These are phyloP conservation scores for Cryptococcus floricola DNA, from an alignment of 1,284 basidiomycete genomes.

Conservation along the genomic window DNA sequence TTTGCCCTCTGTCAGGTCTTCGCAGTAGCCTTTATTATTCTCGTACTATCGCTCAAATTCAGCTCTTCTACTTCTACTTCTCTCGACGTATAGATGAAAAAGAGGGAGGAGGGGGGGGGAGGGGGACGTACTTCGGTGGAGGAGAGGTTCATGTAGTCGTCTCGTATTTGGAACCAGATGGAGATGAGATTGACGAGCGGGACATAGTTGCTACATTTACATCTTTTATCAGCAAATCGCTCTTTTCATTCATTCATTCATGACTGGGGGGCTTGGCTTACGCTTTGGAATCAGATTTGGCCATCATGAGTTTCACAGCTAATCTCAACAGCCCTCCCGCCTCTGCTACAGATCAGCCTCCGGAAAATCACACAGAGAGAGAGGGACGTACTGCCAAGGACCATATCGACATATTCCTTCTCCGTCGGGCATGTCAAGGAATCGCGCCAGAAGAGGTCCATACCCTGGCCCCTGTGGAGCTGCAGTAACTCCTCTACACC, in stretches of 20 bases:
- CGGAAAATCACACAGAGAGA: slow-evolving; percentile 1
- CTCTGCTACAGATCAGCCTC: slow-evolving; percentile 55
- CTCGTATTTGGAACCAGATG: slow-evolving; percentile 91
- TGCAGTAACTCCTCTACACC: slow-evolving; percentile 73
- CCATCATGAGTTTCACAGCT: slow-evolving; percentile 95
- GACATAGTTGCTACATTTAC: slow-evolving; percentile 72
- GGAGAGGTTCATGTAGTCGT: slow-evolving; percentile 96
- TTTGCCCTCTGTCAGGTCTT: slow-evolving; percentile 93
- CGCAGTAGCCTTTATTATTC: slow-evolving; percentile 88
- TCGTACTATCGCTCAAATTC: slow-evolving; percentile 61
- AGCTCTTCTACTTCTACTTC: background rate
- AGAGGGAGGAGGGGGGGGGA: too few species aligned
- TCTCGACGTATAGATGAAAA: background rate
- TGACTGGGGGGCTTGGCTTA: slow-evolving; percentile 50
- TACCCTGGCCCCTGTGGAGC: slow-evolving; percentile 90
- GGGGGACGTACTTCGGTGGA: slow-evolving; percentile 62
- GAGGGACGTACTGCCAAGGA: slow-evolving; percentile 76
- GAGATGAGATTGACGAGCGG: slow-evolving; percentile 92
- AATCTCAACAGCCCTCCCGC: slow-evolving; percentile 92
- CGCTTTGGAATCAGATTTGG: slow-evolving; percentile 58
- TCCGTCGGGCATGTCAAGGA: slow-evolving; percentile 88
- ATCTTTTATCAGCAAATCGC: background rate
- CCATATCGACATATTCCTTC: slow-evolving; percentile 92
- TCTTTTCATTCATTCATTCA: too few species aligned
- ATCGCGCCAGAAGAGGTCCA: slow-evolving; percentile 94